A percentile compares a stretch with the other conserved stretches of the same genome.
Evolutionary conservation across 2,329 filamentous ascomycete species (phyloP).

Genomic region (Fusarium pseudograminearum): DNA sequence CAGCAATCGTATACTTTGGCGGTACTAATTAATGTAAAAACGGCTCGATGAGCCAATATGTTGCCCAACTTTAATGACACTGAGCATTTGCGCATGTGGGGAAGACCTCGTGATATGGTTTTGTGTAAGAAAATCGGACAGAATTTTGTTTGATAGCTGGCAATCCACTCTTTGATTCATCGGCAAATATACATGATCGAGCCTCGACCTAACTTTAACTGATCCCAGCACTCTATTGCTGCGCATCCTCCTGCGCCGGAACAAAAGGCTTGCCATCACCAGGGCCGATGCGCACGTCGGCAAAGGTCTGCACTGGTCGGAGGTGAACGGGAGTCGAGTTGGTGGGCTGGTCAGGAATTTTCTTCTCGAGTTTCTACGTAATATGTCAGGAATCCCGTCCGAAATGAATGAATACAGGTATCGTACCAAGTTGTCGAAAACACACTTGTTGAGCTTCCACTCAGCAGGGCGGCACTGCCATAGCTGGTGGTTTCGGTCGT

Average conservation of each 20-base stretch:
- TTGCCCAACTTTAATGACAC: not conserved
- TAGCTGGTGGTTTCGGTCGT: slow-evolving; percentile 97
- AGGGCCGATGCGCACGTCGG: slow-evolving; percentile 62
- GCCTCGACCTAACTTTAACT: slow-evolving; percentile 37
- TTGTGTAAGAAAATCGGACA: slow-evolving; percentile 3
- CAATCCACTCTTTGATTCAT: slow-evolving; percentile 48
- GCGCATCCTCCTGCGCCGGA: slow-evolving; percentile 52
- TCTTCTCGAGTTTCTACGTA: slow-evolving; percentile 81
- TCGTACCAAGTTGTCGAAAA: slow-evolving; percentile 92
- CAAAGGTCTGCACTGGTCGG: slow-evolving; percentile 72
- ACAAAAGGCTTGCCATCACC: slow-evolving; percentile 59
- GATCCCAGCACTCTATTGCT: slow-evolving; percentile 49
- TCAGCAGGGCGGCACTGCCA: slow-evolving; percentile 94
- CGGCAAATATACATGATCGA: slow-evolving; percentile 50
- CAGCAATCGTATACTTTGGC: not conserved
- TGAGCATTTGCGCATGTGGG: not conserved
- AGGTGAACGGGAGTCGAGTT: slow-evolving; percentile 80
- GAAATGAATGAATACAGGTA: not conserved
- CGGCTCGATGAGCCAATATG: not conserved
- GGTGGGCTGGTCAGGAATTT: slow-evolving; percentile 78
- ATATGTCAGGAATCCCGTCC: slow-evolving; percentile 15
- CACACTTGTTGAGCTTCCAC: slow-evolving; percentile 92
- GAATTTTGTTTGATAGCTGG: slow-evolving; percentile 31
- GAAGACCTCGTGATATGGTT: not conserved
- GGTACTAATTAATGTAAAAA: not conserved